Conservation (phyloP, 805 yeast species). For the Candida endomychidarum region DNA sequence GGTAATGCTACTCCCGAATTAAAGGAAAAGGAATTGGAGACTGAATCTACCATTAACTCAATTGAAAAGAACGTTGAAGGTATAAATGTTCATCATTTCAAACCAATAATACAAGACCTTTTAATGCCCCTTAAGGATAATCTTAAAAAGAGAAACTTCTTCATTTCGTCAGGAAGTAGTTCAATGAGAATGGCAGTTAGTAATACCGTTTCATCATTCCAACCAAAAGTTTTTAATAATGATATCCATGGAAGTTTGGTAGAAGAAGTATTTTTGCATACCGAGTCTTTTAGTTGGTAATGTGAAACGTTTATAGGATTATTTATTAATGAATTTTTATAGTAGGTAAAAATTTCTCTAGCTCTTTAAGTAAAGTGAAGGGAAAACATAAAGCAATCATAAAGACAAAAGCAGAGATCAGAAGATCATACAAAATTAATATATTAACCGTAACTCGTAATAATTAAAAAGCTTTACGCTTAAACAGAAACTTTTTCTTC, state of each 20-base stretch:
- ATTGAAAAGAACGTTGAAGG: background rate
- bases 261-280: conserved; percentile 50
- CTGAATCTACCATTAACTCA: background rate
- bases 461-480: background rate
- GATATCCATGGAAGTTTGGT: conserved; percentile 25
- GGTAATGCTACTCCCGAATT: too few species aligned
- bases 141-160: conserved; percentile 33
- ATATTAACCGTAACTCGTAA: conserved; percentile 1
- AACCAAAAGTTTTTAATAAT: conserved; percentile 30
- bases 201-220: conserved; percentile 40
- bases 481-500: conserved; percentile 2
- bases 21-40: background rate
- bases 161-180: conserved; percentile 49
- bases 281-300: conserved; percentile 52
- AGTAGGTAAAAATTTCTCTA: too few species aligned
- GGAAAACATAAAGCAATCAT: too few species aligned
- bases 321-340: too few species aligned
- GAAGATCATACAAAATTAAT: background rate
- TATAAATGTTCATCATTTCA: conserved; percentile 9
- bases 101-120: conserved; percentile 22
- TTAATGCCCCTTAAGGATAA: conserved; percentile 16
- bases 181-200: conserved; percentile 40
- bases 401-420: background rate
- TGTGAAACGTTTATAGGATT: background rate
- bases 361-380: too few species aligned